Evolutionary conservation across 2,329 filamentous ascomycete species (phyloP).

Genomic region (Whalleya microplaca): DNA sequence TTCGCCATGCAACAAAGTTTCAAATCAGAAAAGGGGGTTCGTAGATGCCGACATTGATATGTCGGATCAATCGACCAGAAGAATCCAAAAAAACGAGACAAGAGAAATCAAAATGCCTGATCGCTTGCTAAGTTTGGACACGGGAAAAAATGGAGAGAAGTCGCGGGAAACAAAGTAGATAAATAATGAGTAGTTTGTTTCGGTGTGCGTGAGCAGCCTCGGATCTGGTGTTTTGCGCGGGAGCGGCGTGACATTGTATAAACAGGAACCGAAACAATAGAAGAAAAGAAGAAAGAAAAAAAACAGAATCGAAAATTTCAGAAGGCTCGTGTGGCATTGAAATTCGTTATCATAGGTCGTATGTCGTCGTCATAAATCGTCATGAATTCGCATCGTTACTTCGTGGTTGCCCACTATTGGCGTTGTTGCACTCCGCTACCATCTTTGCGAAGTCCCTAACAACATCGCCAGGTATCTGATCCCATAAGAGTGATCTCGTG

Average conservation of each 20-base stretch:
- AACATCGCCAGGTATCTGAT: slow-evolving; percentile 89
- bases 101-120: slow-evolving; percentile 44
- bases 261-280: slow-evolving; percentile 33
- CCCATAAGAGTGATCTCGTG: slow-evolving; percentile 89
- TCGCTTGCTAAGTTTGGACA: slow-evolving; percentile 42
- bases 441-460: slow-evolving; percentile 91
- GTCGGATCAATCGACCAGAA: not conserved
- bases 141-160: slow-evolving; percentile 31
- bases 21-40: slow-evolving; percentile 8
- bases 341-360: slow-evolving; percentile 38
- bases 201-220: slow-evolving; percentile 40
- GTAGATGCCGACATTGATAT: slow-evolving; percentile 13
- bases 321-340: slow-evolving; percentile 22
- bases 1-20: slow-evolving; percentile 38
- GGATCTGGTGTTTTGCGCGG: slow-evolving; percentile 39
- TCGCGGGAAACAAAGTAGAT: slow-evolving; percentile 33
- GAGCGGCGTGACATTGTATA: slow-evolving; percentile 34
- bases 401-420: slow-evolving; percentile 46
- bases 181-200: slow-evolving; percentile 28
- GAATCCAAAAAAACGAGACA: slow-evolving; percentile 28
- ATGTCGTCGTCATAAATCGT: slow-evolving; percentile 42
- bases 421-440: slow-evolving; percentile 73
- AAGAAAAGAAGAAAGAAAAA: slow-evolving; percentile 17
- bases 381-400: slow-evolving; percentile 48
- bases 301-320: slow-evolving; percentile 2